Conservation (phyloP, 2,329 filamentous ascomycete genomes). For the Cordyceps sp. region DNA sequence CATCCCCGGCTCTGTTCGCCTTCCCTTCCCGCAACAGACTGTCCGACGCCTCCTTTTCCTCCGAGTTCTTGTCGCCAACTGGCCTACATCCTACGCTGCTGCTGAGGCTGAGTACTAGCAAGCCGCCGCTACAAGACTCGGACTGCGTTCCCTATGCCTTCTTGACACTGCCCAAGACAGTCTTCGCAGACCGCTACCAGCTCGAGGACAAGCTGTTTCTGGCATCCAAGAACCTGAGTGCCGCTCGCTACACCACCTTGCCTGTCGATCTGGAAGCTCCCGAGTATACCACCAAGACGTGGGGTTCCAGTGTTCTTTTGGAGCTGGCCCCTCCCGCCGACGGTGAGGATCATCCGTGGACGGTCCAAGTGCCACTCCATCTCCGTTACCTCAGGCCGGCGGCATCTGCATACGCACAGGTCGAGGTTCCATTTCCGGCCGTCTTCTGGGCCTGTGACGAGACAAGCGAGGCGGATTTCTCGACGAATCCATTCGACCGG, state of each 20-base stretch:
- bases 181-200: slow-evolving; percentile 84
- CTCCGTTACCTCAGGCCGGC: slow-evolving; percentile 63
- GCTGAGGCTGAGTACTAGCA: slow-evolving; percentile 40
- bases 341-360: slow-evolving; percentile 32
- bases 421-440: slow-evolving; percentile 60
- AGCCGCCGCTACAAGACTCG: slow-evolving; percentile 33
- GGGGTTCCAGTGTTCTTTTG: slow-evolving; percentile 67
- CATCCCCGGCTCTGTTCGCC: slow-evolving; percentile 64
- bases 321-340: slow-evolving; percentile 44
- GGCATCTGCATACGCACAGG: slow-evolving; percentile 30
- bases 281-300: slow-evolving; percentile 56
- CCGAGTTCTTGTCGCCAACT: slow-evolving; percentile 50
- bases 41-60: slow-evolving; percentile 37
- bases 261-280: slow-evolving; percentile 86
- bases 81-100: slow-evolving; percentile 74
- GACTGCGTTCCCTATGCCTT: slow-evolving; percentile 63
- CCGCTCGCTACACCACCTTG: slow-evolving; percentile 50
- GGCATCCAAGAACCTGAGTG: slow-evolving; percentile 58
- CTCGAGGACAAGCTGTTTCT: slow-evolving; percentile 63
- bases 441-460: slow-evolving; percentile 82
- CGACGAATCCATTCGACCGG: slow-evolving; percentile 70
- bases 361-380: slow-evolving; percentile 62
- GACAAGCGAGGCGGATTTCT: too few relatives aligned
- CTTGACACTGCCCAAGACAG: slow-evolving; percentile 60
- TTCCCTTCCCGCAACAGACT: slow-evolving; percentile 67